phyloP scores from a whole-genome alignment of 495 filamentous ascomycete genomes.

The Xylaria castorea region DNA sequence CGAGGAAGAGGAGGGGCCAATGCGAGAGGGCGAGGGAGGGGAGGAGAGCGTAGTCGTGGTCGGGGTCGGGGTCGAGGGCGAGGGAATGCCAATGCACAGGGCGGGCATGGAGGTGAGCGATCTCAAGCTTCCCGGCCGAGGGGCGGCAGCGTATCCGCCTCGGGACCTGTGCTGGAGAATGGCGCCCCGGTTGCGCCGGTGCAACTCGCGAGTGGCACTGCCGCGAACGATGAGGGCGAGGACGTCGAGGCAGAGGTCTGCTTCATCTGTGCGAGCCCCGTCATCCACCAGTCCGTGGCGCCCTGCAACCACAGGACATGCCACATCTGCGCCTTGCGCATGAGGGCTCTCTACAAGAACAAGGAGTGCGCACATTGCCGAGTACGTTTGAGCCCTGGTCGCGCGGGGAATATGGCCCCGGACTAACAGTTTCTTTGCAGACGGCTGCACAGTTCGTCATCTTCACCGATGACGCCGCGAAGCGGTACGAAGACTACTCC shows the following conservation, averaged over 20 bases:
- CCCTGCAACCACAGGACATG: conserved; percentile 96
- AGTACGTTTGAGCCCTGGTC: conserved; percentile 57
- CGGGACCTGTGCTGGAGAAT: conserved; percentile 15
- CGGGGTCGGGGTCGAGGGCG: conserved; percentile 28
- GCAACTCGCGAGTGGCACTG: conserved; percentile 15
- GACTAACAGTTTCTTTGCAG: conserved; percentile 48
- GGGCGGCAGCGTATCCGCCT: conserved; percentile 14
- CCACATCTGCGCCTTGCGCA: conserved; percentile 89
- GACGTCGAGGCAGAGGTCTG: conserved; percentile 81
- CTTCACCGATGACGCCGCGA: conserved; percentile 83
- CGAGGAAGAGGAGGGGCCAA: conserved; percentile 44
- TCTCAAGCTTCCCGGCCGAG: conserved; percentile 11
- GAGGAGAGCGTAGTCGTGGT: conserved; percentile 34
- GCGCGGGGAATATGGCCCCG: background rate
- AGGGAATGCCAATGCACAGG: conserved; percentile 21
- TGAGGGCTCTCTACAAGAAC: conserved; percentile 93
- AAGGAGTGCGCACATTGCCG: conserved; percentile 94
- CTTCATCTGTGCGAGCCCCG: conserved; percentile 92
- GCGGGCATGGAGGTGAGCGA: conserved; percentile 16
- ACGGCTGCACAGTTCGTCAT: conserved; percentile 83
- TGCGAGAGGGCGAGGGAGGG: conserved; percentile 44
- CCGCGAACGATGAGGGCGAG: conserved; percentile 38
- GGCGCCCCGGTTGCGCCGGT: conserved; percentile 10
- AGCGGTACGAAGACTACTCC: conserved; percentile 83
- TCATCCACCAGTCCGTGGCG: conserved; percentile 82